phyloP scores from a whole-genome alignment of 345 rosid species.

The Gossypium stocksii region DNA sequence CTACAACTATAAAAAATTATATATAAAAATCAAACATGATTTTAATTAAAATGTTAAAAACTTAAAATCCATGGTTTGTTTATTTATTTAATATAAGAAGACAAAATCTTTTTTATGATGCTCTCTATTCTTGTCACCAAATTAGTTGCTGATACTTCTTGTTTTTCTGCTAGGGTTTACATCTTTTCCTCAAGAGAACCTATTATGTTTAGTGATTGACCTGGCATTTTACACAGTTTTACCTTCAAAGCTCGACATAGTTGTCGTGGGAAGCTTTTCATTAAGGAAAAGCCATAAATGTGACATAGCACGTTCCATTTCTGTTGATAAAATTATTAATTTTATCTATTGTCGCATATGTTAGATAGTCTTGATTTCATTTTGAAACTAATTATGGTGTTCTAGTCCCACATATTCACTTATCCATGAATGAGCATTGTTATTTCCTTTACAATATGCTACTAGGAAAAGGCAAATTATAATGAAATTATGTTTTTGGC shows the following conservation, averaged over 20 bases:
- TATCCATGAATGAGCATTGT: background rate
- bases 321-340: background rate
- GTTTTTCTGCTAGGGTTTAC: background rate
- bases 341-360: background rate
- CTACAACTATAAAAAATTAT: too few relatives aligned
- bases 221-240: background rate
- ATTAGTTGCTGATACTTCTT: background rate
- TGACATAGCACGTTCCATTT: background rate
- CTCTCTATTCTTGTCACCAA: too few relatives aligned
- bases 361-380: conserved; percentile 4
- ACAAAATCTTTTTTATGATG: too few relatives aligned
- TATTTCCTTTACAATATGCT: too few relatives aligned
- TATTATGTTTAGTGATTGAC: background rate
- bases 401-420: background rate
- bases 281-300: too few relatives aligned
- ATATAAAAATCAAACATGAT: too few relatives aligned
- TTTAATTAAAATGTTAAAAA: too few relatives aligned
- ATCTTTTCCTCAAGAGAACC: background rate
- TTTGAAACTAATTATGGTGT: background rate
- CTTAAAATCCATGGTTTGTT: too few relatives aligned
- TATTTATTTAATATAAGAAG: too few relatives aligned
- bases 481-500: too few relatives aligned
- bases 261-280: background rate
- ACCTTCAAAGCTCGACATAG: background rate
- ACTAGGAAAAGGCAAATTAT: too few relatives aligned